Percentiles rank a stretch among this genome's conserved stretches.
phyloP scores from a whole-genome alignment of 495 filamentous ascomycete genomes.

The Penicillium waksmanii region DNA sequence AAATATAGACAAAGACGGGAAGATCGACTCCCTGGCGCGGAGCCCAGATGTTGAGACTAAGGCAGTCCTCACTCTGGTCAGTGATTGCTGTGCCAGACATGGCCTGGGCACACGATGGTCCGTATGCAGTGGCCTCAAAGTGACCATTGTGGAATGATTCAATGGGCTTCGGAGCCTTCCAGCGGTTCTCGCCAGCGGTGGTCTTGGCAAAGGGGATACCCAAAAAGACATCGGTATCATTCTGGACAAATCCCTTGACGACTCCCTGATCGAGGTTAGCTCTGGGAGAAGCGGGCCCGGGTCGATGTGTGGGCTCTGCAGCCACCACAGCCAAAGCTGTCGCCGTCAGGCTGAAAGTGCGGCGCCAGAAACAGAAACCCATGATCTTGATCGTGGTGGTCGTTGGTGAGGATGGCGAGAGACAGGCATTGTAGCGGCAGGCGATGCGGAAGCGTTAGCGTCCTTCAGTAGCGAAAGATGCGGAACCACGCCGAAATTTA shows the following conservation, averaged over 20 bases:
- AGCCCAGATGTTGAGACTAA: conserved; percentile 32
- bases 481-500: neutral
- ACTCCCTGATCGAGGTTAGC: neutral
- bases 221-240: conserved; percentile 30
- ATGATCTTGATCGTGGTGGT: neutral
- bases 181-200: conserved; percentile 32
- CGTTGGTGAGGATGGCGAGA: neutral
- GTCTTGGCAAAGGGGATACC: conserved; percentile 35
- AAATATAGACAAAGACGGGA: conserved; percentile 35
- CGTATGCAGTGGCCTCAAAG: conserved; percentile 27
- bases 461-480: neutral
- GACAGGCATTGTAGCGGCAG: neutral
- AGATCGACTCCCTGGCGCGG: conserved; percentile 8
- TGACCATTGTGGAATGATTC: conserved; percentile 12
- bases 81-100: conserved; percentile 29
- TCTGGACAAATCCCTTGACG: conserved; percentile 22
- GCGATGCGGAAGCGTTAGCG: neutral
- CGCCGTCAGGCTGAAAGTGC: neutral
- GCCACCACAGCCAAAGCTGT: neutral
- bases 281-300: neutral
- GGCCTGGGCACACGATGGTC: conserved; percentile 31
- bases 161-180: conserved; percentile 28
- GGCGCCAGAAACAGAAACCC: neutral
- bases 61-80: conserved; percentile 32
- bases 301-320: neutral